A percentile compares a stretch with the other conserved stretches of the same genome.
Evolutionary conservation across 116 monocot genomes (phyloP).

Genomic region (Dioscorea cayenensis): DNA sequence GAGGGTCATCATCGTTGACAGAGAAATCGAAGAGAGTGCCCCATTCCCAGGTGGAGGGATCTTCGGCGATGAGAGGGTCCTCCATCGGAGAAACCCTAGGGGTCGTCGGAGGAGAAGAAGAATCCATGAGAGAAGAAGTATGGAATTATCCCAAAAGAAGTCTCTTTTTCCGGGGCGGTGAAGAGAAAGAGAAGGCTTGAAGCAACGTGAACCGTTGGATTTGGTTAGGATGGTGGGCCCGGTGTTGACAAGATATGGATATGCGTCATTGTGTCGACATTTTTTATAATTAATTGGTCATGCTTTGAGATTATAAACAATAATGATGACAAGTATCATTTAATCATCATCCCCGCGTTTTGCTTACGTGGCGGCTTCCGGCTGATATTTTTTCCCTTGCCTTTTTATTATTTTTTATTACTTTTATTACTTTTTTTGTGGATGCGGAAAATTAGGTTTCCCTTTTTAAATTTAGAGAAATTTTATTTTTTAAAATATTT

Average conservation of each 20-base stretch:
- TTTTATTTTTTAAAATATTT: too few relatives aligned
- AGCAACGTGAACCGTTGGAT: slow-evolving; percentile 1
- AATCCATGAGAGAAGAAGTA: neutral
- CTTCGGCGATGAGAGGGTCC: neutral
- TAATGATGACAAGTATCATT: too few relatives aligned
- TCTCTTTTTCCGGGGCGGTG: neutral
- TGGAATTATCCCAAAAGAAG: neutral
- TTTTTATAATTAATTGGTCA: neutral
- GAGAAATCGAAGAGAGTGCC: slow-evolving; percentile 51
- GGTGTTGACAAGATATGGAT: neutral
- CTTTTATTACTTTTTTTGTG: too few relatives aligned
- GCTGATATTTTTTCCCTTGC: too few relatives aligned
- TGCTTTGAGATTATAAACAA: too few relatives aligned
- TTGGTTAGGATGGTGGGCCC: neutral
- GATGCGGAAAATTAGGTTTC: too few relatives aligned
- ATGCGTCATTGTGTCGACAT: slow-evolving; percentile 1
- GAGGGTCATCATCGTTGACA: slow-evolving; percentile 34
- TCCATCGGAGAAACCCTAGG: neutral
- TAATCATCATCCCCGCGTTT: too few relatives aligned
- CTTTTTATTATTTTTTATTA: too few relatives aligned
- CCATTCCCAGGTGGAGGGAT: slow-evolving; percentile 41
- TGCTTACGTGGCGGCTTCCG: too few relatives aligned
- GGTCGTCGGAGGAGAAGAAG: neutral
- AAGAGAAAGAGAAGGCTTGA: neutral
- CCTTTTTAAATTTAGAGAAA: too few relatives aligned